Conservation (phyloP, 2,329 filamentous ascomycete species). For the Fusarium duplospermum region DNA sequence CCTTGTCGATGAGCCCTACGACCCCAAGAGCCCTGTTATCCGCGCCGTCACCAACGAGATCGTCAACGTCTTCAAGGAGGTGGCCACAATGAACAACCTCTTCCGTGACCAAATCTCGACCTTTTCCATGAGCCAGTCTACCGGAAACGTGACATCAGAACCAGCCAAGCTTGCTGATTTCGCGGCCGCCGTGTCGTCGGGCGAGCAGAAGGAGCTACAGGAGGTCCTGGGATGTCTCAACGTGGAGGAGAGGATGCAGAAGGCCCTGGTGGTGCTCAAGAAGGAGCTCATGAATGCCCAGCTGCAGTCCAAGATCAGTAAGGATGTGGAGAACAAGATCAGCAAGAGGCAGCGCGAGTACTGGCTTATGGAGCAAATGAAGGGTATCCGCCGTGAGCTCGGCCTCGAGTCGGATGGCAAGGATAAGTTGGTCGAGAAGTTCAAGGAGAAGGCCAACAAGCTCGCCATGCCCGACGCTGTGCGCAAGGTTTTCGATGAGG, state of each 20-base stretch:
- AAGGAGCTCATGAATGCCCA: conserved; percentile 99
- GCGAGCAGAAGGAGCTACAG: conserved; percentile 91
- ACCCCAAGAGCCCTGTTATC: conserved; percentile 89
- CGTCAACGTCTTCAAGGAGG: conserved; percentile 98
- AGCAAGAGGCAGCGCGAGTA: conserved; percentile 98
- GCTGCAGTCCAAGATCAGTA: conserved; percentile 95
- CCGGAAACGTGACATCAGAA: conserved; percentile 94
- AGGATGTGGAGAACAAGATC: conserved; percentile 97
- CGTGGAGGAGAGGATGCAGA: conserved; percentile 91
- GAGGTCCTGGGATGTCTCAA: conserved; percentile 90
- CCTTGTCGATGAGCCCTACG: conserved; percentile 86
- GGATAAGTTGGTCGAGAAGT: conserved; percentile 96
- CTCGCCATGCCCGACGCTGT: conserved; percentile 97
- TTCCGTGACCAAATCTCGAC: conserved; percentile 98
- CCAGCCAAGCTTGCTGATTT: conserved; percentile 97
- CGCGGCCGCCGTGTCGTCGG: conserved; percentile 94
- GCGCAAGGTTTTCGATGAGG: conserved; percentile 97
- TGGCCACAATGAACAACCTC: conserved; percentile 90
- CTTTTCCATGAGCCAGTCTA: conserved; percentile 94
- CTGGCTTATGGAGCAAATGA: conserved; percentile 99
- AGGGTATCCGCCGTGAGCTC: conserved; percentile 93
- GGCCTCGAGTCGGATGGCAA: conserved; percentile 98
- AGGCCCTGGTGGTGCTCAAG: conserved; percentile 91
- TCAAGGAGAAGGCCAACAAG: conserved; percentile 93
- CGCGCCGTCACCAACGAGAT: conserved; percentile 96